phyloP scores from a whole-genome alignment of 345 rosid species.

The Acer yangbiense region DNA sequence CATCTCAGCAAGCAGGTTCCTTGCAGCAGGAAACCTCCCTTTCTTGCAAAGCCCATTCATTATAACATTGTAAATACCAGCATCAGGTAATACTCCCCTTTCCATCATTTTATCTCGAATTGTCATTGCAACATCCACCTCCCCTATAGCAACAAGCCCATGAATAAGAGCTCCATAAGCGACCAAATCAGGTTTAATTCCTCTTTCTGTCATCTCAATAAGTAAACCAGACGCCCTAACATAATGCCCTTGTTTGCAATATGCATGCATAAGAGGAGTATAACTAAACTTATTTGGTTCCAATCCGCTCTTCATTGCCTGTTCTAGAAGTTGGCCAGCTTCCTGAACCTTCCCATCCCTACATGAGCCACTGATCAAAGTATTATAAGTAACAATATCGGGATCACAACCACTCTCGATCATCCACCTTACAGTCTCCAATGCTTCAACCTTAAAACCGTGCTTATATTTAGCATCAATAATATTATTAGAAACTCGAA shows the following conservation, averaged over 20 bases:
- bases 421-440: conserved; percentile 54
- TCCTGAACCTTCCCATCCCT: conserved; percentile 49
- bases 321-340: conserved; percentile 62
- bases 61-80: conserved; percentile 76
- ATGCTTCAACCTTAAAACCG: conserved; percentile 39
- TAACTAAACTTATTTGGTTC: conserved; percentile 49
- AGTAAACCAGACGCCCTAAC: conserved; percentile 55
- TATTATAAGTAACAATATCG: conserved; percentile 67
- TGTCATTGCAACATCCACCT: conserved; percentile 66
- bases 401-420: conserved; percentile 57
- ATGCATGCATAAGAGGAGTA: conserved; percentile 61
- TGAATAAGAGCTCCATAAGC: conserved; percentile 74
- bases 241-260: conserved; percentile 52
- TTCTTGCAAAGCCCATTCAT: conserved; percentile 82
- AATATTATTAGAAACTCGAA: conserved; percentile 53
- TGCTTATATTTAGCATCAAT: conserved; percentile 59
- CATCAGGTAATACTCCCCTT: conserved; percentile 74
- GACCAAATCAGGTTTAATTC: conserved; percentile 68
- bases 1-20: conserved; percentile 73
- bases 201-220: conserved; percentile 70
- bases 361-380: conserved; percentile 58
- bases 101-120: conserved; percentile 56
- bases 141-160: conserved; percentile 68
- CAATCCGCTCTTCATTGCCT: conserved; percentile 56
- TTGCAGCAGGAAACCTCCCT: conserved; percentile 63